phyloP scores from a whole-genome alignment of 225 moss, liverwort and hornwort species.

The Polytrichum commune region DNA sequence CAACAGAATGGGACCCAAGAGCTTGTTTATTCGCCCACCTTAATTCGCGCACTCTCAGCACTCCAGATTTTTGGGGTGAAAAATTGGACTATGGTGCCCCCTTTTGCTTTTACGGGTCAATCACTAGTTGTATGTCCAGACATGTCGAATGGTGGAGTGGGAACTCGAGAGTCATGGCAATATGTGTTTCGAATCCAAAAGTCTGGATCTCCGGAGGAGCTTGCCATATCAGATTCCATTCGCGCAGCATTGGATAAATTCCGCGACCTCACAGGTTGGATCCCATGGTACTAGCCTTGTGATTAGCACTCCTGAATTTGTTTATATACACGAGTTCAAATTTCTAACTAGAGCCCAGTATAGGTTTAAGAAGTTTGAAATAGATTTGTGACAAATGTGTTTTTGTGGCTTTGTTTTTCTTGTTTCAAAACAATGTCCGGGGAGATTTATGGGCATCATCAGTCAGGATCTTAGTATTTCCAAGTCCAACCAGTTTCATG shows the following conservation, averaged over 20 bases:
- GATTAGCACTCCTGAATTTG: too few species aligned
- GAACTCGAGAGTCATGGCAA: neutral
- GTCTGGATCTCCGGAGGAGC: neutral
- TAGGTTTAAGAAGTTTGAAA: too few species aligned
- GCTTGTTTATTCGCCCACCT: slow-evolving; percentile 1
- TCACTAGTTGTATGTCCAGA: neutral
- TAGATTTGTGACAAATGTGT: too few species aligned
- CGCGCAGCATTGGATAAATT: neutral
- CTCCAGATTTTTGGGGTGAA: neutral
- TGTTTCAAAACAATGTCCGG: too few species aligned
- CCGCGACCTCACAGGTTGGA: neutral
- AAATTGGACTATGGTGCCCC: neutral
- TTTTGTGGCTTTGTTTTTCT: too few species aligned
- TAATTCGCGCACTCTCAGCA: neutral
- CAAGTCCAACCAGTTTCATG: too few species aligned
- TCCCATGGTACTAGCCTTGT: neutral
- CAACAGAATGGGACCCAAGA: neutral
- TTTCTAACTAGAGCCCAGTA: too few species aligned
- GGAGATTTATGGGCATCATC: too few species aligned
- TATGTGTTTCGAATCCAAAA: neutral
- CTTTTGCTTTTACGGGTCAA: neutral
- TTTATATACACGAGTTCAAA: too few species aligned
- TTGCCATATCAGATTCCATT: neutral
- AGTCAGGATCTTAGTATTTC: too few species aligned
- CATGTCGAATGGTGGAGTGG: neutral